Conservation (phyloP, 2,329 filamentous ascomycete genomes). For the Xylaria arbuscula region DNA sequence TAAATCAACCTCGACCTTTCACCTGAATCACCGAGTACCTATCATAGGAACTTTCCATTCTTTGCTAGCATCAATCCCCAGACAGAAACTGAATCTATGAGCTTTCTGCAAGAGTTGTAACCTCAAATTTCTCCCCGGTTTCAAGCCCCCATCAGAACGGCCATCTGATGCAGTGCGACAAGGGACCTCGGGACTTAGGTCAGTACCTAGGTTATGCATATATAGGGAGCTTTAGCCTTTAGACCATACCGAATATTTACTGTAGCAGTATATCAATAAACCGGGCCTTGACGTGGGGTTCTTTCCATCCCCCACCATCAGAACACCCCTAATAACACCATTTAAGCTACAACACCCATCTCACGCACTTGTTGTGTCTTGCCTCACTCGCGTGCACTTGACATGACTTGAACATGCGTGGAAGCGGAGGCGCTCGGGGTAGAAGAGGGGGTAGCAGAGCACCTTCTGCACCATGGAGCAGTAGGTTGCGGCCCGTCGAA, state of each 20-base stretch:
- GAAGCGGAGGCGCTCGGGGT: constrained; percentile 49
- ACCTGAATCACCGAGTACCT: no score
- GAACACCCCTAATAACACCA: background rate
- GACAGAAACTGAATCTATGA: no score
- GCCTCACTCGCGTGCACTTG: constrained; percentile 34
- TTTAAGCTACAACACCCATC: background rate
- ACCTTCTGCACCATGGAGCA: constrained; percentile 71
- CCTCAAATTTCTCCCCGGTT: no score
- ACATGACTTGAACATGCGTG: constrained; percentile 51
- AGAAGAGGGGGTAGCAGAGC: constrained; percentile 52
- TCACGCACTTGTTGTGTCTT: background rate
- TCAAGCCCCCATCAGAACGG: no score
- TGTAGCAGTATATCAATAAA: background rate
- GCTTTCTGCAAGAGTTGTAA: no score
- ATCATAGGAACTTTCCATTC: no score
- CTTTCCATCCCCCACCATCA: background rate
- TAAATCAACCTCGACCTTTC: no score
- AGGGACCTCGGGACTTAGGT: background rate
- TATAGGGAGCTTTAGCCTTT: no score
- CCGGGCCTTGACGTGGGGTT: background rate
- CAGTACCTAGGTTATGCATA: no score
- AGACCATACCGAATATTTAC: no score
- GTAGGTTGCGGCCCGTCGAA: constrained; percentile 77
- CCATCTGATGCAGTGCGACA: no score
- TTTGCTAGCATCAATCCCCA: no score